Conservation (phyloP, 2,329 filamentous ascomycete genomes). For the Colletotrichum musicola region DNA sequence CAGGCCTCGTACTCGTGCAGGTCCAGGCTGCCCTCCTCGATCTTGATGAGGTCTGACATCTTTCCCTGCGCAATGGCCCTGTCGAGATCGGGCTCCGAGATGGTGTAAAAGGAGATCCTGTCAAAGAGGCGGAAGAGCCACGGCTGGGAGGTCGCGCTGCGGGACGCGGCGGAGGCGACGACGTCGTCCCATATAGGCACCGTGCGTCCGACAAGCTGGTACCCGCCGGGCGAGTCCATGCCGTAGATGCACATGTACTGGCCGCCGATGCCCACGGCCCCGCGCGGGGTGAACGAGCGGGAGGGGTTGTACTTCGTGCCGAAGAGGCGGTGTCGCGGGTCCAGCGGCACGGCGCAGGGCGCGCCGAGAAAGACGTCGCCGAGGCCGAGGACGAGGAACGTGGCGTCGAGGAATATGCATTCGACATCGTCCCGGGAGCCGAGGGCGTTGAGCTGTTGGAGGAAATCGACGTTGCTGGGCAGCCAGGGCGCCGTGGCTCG, state of each 20-base stretch:
- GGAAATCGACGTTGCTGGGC: constrained; percentile 71
- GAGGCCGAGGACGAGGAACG: constrained; percentile 53
- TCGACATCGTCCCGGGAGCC: constrained; percentile 42
- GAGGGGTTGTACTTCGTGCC: constrained; percentile 55
- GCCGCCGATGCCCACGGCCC: constrained; percentile 51
- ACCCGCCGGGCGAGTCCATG: constrained; percentile 52
- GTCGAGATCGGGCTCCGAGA: constrained; percentile 47
- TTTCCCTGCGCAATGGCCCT: constrained; percentile 33
- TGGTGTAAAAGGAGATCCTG: constrained; percentile 48
- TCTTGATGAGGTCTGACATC: constrained; percentile 43
- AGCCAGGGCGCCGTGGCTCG: constrained; percentile 72
- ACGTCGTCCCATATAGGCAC: constrained; percentile 49
- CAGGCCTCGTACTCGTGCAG: constrained; percentile 49
- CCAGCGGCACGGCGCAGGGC: constrained; percentile 51
- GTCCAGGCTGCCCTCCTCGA: constrained; percentile 46
- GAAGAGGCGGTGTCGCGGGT: constrained; percentile 50
- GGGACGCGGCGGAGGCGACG: constrained; percentile 19
- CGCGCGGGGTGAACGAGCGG: constrained; percentile 51
- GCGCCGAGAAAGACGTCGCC: constrained; percentile 56
- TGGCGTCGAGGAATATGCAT: constrained; percentile 46
- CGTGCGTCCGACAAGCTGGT: constrained; percentile 53
- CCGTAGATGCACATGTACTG: constrained; percentile 56
- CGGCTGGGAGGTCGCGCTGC: constrained; percentile 21
- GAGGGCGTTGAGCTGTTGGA: constrained; percentile 51
- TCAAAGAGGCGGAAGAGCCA: constrained; percentile 51